Base-by-base conservation (phyloP, 768 basidiomycete species). In the Flagelloscypha sp. region DNA sequence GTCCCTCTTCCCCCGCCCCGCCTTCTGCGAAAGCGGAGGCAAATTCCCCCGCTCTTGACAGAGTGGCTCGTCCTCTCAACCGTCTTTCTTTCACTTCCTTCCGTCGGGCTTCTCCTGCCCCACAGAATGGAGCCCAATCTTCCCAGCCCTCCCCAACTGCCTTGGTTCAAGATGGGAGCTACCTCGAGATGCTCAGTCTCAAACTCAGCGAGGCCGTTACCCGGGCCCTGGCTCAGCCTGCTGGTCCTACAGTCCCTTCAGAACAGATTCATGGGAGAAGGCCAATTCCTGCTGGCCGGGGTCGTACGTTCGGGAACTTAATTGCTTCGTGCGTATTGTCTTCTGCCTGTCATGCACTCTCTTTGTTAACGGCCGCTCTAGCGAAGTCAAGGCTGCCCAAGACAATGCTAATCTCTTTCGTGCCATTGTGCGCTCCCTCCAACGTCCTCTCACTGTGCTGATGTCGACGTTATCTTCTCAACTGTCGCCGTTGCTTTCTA, bases 161-260 rank as follows among this genome's bases (percentile, higher is more conserved):
- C 6, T 68, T 79, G 21, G 58, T 79, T 20, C 84, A 84, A 45
- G 84, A 87, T 54, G 82, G 80, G 37, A 83, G 83, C 9, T 88
- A 86, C 57, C 65, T 87, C 35, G 80, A 86, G 52, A 72, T 76
- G 39, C 71, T 88, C 29, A 69, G 78, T 46, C 63, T 86, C 37
- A 85, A 81, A 51, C 63, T 89, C 29, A 85, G 79, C 49, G 86
- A 89, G 55, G 84, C 81, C 0, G 82, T 85, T 10, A 81, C 83
- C 36, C 84, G 73, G 57, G 79, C 84, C 3, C 63, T 88, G 33
- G 65, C 71, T 15, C 79, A 79, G 45, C 80, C 84, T 10, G 48
- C 65, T 2, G 75, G 77, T 18, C 64, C 77, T 15, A 66, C 68
- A 12, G 45, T 56, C 30, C 54, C 65, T 8, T 57, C 54, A 37